phyloP scores from a whole-genome alignment of 345 rosid species.

The Carallia brachiata region DNA sequence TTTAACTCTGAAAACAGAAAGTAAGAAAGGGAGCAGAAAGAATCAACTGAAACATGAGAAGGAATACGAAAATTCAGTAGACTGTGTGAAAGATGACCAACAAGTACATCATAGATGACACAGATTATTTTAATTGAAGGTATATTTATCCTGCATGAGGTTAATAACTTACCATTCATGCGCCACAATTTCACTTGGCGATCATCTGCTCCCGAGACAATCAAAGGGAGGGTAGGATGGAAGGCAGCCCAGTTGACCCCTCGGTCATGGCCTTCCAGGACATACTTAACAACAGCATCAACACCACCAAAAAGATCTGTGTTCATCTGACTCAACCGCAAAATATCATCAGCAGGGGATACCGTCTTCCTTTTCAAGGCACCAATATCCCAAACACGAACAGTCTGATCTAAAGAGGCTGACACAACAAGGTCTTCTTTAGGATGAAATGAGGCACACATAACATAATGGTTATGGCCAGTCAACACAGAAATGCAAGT shows the following conservation, averaged over 20 bases:
- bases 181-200: constrained; percentile 98
- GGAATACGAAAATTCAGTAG: background rate
- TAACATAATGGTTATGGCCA: constrained; percentile 97
- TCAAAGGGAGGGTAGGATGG: constrained; percentile 90
- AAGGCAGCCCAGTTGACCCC: constrained; percentile 99
- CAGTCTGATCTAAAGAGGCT: constrained; percentile 94
- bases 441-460: constrained; percentile 98
- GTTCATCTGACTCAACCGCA: constrained; percentile 90
- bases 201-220: constrained; percentile 98
- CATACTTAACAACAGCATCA: constrained; percentile 94
- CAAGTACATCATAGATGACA: background rate
- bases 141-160: background rate
- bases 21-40: background rate
- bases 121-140: background rate
- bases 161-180: constrained; percentile 65
- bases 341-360: constrained; percentile 87
- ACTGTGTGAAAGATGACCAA: background rate
- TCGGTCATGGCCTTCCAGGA: constrained; percentile 95
- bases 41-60: background rate
- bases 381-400: constrained; percentile 97
- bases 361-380: constrained; percentile 82
- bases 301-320: constrained; percentile 90
- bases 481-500: constrained; percentile 93
- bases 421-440: constrained; percentile 97
- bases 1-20: background rate